Conservation (phyloP, 768 basidiomycete genomes). For the Nidularia sp. region DNA sequence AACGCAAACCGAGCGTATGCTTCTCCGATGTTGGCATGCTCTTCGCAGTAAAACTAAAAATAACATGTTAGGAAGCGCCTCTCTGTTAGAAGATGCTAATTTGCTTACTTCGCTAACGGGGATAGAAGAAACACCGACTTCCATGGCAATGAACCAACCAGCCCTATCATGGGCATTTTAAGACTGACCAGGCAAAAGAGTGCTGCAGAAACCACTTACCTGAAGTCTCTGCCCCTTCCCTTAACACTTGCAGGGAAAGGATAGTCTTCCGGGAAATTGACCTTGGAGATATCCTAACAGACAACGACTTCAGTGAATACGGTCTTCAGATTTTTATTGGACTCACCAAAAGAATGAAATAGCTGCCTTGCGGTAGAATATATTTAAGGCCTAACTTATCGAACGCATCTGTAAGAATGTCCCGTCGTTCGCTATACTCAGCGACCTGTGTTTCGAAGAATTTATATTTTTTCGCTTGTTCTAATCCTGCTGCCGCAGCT, state of each 20-base stretch:
- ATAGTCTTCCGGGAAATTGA: conserved; percentile 82
- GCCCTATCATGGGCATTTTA: conserved; percentile 43
- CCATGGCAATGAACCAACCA: conserved; percentile 93
- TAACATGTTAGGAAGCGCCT: conserved; percentile 6
- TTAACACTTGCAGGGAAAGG: conserved; percentile 72
- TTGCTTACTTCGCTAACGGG: conserved; percentile 88
- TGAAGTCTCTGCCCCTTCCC: conserved; percentile 86
- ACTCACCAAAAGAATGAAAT: conserved; percentile 82
- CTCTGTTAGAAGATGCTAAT: background rate
- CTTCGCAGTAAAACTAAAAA: conserved; percentile 93
- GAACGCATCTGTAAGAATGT: conserved; percentile 73
- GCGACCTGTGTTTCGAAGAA: conserved; percentile 76
- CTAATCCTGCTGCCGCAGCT: conserved; percentile 86
- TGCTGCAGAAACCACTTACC: conserved; percentile 29
- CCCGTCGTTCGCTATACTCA: conserved; percentile 80
- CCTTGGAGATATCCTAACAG: conserved; percentile 64
- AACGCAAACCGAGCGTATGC: conserved; percentile 87
- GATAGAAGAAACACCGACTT: conserved; percentile 88
- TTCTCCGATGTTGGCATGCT: conserved; percentile 84
- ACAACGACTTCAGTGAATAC: conserved; percentile 5
- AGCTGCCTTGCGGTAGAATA: conserved; percentile 84
- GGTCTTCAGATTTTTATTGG: background rate
- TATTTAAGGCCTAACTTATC: conserved; percentile 82
- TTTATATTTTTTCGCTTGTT: conserved; percentile 61
- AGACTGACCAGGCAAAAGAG: background rate